phyloP scores from a whole-genome alignment of 2,329 filamentous ascomycete genomes.

The Ophiocordyceps camponoti-rufipedis region DNA sequence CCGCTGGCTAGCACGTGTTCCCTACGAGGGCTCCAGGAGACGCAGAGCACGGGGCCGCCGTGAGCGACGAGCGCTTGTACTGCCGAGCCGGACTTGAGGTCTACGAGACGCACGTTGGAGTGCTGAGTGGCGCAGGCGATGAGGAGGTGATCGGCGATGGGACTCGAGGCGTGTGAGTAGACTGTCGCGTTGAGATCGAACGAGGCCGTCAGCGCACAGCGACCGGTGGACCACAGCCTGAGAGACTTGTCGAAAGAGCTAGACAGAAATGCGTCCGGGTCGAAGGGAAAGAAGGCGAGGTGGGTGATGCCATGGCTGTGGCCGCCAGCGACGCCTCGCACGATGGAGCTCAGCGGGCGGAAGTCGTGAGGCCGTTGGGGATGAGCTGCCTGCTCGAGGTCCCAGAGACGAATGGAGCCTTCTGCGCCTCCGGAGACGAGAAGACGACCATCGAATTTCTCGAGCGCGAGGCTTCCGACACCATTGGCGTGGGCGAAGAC shows the following conservation, averaged over 20 bases:
- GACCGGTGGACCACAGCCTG: constrained; percentile 55
- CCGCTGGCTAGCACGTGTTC: constrained; percentile 71
- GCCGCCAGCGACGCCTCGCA: constrained; percentile 17
- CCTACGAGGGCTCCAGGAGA: constrained; percentile 66
- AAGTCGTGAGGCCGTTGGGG: constrained; percentile 28
- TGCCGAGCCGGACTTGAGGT: constrained; percentile 60
- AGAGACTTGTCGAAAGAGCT: constrained; percentile 63
- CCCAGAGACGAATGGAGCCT: constrained; percentile 71
- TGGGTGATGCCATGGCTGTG: constrained; percentile 61
- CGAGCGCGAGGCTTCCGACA: constrained; percentile 62
- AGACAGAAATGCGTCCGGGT: constrained; percentile 56
- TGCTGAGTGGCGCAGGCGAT: constrained; percentile 82
- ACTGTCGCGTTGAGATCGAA: constrained; percentile 52
- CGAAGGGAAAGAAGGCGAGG: constrained; percentile 62
- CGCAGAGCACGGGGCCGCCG: constrained; percentile 46
- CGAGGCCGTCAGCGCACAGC: constrained; percentile 39
- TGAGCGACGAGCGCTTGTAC: constrained; percentile 56
- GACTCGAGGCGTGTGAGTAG: constrained; percentile 63
- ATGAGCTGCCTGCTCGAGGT: constrained; percentile 46
- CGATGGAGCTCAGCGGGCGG: constrained; percentile 32
- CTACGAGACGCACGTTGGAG: constrained; percentile 66
- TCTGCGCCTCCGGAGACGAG: constrained; percentile 76
- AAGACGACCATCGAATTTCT: constrained; percentile 60
- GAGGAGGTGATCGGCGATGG: constrained; percentile 52
- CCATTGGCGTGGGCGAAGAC: constrained; percentile 57